phyloP scores from a whole-genome alignment of 1,284 basidiomycete genomes.

The Pyrrhoderma noxium region DNA sequence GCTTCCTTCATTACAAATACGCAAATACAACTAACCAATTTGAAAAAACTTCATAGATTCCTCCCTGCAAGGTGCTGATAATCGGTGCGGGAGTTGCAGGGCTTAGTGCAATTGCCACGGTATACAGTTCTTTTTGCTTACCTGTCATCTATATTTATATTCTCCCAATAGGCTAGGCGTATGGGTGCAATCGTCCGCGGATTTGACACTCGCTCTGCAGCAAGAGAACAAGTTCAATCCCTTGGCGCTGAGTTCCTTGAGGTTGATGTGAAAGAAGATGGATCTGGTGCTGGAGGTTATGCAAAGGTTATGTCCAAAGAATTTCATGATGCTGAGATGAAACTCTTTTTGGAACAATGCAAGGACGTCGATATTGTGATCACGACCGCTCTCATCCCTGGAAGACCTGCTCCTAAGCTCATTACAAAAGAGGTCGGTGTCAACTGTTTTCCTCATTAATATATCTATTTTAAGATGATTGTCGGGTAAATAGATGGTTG shows the following conservation, averaged over 20 bases:
- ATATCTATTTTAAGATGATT: background rate
- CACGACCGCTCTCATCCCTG: constrained; percentile 79
- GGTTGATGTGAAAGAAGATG: constrained; percentile 70
- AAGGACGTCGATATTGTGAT: constrained; percentile 83
- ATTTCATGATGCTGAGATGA: constrained; percentile 85
- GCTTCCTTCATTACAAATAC: background rate
- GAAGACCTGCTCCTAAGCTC: constrained; percentile 75
- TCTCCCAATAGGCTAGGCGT: constrained; percentile 51
- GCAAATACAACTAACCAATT: constrained; percentile 19
- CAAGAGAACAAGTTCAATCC: constrained; percentile 80
- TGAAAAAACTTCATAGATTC: constrained; percentile 50
- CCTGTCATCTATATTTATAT: constrained; percentile 1
- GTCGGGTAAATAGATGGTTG: constrained; percentile 47
- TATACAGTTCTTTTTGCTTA: constrained; percentile 26
- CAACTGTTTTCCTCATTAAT: background rate
- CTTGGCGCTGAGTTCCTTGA: constrained; percentile 83
- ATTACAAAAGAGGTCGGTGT: constrained; percentile 56
- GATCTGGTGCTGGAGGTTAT: constrained; percentile 73
- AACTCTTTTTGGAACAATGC: constrained; percentile 77
- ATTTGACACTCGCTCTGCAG: constrained; percentile 77
- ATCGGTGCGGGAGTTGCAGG: constrained; percentile 85
- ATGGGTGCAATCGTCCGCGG: constrained; percentile 81
- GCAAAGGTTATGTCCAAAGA: constrained; percentile 90
- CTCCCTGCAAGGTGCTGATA: constrained; percentile 77
- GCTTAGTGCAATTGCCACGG: constrained; percentile 77